phyloP scores from a whole-genome alignment of 805 yeast genomes.

The Wickerhamia fluorescens region DNA sequence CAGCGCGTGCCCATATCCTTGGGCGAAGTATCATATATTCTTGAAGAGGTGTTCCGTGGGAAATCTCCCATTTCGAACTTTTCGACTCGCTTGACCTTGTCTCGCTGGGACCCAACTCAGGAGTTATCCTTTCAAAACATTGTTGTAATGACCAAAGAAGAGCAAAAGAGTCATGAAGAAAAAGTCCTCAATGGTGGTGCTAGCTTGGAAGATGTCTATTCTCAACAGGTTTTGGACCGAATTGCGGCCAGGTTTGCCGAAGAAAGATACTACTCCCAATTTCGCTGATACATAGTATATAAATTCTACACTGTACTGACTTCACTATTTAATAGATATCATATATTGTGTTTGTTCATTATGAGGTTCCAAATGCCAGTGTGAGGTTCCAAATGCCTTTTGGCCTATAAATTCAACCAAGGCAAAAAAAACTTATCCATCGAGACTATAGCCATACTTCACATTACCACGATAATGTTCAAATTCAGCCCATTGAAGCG shows the following conservation, averaged over 20 bases:
- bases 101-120: slow-evolving; percentile 73
- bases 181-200: slow-evolving; percentile 68
- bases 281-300: slow-evolving; percentile 25
- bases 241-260: slow-evolving; percentile 64
- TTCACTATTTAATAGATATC: no score
- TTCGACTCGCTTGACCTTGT: slow-evolving; percentile 70
- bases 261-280: slow-evolving; percentile 63
- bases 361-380: no score
- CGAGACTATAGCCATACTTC: no score
- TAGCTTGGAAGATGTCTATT: slow-evolving; percentile 54
- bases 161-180: slow-evolving; percentile 73
- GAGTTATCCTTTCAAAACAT: slow-evolving; percentile 70
- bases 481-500: no score
- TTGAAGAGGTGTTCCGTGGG: slow-evolving; percentile 91
- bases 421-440: no score
- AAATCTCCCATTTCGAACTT: slow-evolving; percentile 82
- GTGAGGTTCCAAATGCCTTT: no score
- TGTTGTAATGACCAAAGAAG: slow-evolving; percentile 84
- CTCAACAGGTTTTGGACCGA: slow-evolving; percentile 46
- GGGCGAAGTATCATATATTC: slow-evolving; percentile 69
- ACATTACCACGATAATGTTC: no score
- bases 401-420: no score
- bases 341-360: no score
- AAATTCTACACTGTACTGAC: no score
- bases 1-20: slow-evolving; percentile 71